Percentiles rank a stretch among this genome's conserved stretches.
phyloP scores from a whole-genome alignment of 169 alveolate species.

The Cryptosporidium sp. region DNA sequence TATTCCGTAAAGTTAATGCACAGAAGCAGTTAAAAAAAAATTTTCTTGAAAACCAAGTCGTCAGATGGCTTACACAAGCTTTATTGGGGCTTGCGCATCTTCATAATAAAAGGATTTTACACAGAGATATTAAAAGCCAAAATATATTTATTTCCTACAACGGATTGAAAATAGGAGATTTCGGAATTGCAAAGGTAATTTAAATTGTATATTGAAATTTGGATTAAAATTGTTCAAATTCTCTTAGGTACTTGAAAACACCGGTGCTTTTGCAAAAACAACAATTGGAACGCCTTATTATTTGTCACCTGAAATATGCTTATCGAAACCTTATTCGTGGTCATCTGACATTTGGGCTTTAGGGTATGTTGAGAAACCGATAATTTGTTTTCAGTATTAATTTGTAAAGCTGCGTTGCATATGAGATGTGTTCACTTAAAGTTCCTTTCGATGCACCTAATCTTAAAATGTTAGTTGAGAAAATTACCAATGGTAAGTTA shows the following conservation, averaged over 20 bases:
- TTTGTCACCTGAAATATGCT: conserved; percentile 98
- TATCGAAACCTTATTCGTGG: conserved; percentile 80
- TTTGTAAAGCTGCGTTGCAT: conserved; percentile 82
- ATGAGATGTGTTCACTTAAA: conserved; percentile 90
- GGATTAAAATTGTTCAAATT: not conserved
- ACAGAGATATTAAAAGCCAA: conserved; percentile 93
- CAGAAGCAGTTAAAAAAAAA: conserved; percentile 21
- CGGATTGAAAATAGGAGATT: conserved; percentile 92
- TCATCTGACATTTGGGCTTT: conserved; percentile 99
- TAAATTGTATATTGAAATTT: not conserved
- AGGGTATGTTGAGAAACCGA: conserved; percentile 89
- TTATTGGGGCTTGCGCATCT: conserved; percentile 86
- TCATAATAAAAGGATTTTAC: conserved; percentile 88
- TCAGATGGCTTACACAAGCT: conserved; percentile 86
- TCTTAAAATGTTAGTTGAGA: conserved; percentile 88
- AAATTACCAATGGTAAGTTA: conserved; percentile 80
- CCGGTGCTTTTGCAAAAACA: conserved; percentile 95
- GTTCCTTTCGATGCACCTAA: conserved; percentile 92
- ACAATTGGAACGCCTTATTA: conserved; percentile 99
- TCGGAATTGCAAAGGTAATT: conserved; percentile 90
- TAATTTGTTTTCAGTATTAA: not conserved
- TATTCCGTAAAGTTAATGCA: conserved; percentile 21
- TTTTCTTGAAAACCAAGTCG: conserved; percentile 82
- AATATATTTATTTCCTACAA: conserved; percentile 90
- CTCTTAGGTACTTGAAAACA: conserved; percentile 88